A percentile compares a stretch with the other conserved stretches of the same genome.
Evolutionary conservation across 2,329 filamentous ascomycete species (phyloP).

Genomic region (Fusarium multiceps): DNA sequence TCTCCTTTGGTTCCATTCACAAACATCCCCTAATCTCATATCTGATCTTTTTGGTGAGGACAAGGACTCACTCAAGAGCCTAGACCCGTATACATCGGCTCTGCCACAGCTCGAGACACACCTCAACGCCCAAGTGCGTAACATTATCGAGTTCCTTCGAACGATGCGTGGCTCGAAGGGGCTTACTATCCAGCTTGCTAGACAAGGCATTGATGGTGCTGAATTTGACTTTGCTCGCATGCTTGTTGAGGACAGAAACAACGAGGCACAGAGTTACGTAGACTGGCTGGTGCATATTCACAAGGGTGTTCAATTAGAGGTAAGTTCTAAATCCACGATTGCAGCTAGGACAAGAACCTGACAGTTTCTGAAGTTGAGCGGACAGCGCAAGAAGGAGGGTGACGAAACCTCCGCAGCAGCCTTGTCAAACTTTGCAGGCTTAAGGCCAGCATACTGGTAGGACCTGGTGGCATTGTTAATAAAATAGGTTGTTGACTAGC

Average conservation of each 20-base stretch:
- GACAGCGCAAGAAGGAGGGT: conserved; percentile 77
- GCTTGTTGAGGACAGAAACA: conserved; percentile 94
- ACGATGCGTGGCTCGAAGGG: conserved; percentile 86
- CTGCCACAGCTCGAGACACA: conserved; percentile 90
- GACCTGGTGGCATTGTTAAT: conserved; percentile 25
- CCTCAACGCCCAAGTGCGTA: conserved; percentile 93
- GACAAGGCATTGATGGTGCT: conserved; percentile 92
- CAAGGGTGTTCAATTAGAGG: conserved; percentile 90
- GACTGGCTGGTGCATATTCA: conserved; percentile 98
- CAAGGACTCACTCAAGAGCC: conserved; percentile 72
- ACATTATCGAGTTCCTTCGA: conserved; percentile 88
- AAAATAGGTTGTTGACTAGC: conserved; percentile 27
- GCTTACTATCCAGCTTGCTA: conserved; percentile 86
- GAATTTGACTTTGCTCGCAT: conserved; percentile 96
- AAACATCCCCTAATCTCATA: conserved; percentile 92
- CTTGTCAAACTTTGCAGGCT: conserved; percentile 66
- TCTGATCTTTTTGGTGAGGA: conserved; percentile 89
- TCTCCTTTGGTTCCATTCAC: conserved; percentile 90
- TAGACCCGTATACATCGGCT: conserved; percentile 84
- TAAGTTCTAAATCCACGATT: conserved; percentile 52
- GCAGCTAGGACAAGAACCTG: conserved; percentile 1
- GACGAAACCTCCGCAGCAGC: conserved; percentile 59
- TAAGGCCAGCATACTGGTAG: conserved; percentile 71
- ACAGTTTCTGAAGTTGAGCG: conserved; percentile 64
- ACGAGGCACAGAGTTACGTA: conserved; percentile 97